phyloP scores from a whole-genome alignment of 2,329 filamentous ascomycete genomes.

The Leptosphaerulina australis region DNA sequence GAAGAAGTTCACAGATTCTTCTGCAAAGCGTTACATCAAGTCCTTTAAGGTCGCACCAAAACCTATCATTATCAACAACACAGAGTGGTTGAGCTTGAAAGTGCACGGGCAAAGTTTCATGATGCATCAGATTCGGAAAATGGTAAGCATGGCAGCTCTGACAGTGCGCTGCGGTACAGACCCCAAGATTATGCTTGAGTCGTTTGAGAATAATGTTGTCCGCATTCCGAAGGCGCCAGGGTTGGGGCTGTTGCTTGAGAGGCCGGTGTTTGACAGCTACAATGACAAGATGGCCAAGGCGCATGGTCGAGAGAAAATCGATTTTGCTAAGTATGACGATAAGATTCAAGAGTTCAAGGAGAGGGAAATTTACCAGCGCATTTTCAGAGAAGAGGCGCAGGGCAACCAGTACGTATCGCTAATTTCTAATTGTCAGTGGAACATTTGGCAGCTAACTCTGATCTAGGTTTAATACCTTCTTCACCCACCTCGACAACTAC shows the following conservation, averaged over 20 bases:
- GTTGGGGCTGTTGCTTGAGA: constrained; percentile 83
- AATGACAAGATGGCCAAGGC: constrained; percentile 73
- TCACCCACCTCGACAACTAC: constrained; percentile 59
- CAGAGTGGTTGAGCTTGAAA: constrained; percentile 93
- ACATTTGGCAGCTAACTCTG: constrained; percentile 18
- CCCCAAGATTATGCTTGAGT: constrained; percentile 71
- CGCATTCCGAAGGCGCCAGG: constrained; percentile 94
- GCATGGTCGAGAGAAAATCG: constrained; percentile 70
- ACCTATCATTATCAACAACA: constrained; percentile 80
- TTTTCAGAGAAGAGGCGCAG: constrained; percentile 87
- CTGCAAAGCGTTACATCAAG: constrained; percentile 88
- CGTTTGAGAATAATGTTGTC: constrained; percentile 73
- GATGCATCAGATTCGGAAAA: constrained; percentile 99
- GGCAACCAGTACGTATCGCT: constrained; percentile 69
- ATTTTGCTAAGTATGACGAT: constrained; percentile 77
- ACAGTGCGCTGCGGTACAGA: constrained; percentile 84
- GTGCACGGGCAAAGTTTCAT: constrained; percentile 99
- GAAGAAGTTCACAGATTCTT: constrained; percentile 80
- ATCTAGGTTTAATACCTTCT: constrained; percentile 54
- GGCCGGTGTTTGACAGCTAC: constrained; percentile 89
- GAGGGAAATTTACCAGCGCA: constrained; percentile 86
- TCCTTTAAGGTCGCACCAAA: constrained; percentile 76
- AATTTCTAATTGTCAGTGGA: neutral
- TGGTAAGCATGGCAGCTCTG: constrained; percentile 91
- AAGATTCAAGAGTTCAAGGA: constrained; percentile 90